Percentiles rank a stretch among this genome's conserved stretches.
Evolutionary conservation across 352 stramenopile genomes (phyloP).

Genomic region (Saprolegnia diclina): DNA sequence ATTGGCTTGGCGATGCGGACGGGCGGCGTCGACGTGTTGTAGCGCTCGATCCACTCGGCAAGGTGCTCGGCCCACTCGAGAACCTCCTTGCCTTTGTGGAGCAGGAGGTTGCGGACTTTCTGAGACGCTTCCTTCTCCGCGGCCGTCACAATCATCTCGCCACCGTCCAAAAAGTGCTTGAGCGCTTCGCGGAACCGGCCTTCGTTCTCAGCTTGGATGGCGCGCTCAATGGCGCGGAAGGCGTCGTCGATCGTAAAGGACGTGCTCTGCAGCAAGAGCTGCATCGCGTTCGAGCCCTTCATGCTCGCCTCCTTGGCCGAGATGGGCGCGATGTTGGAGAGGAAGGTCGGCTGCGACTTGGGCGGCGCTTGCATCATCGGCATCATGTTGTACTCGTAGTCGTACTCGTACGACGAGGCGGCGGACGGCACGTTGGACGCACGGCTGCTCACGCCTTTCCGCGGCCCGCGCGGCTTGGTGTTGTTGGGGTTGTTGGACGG

Average conservation of each 20-base stretch:
- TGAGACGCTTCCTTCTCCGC: constrained; percentile 68
- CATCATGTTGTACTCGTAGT: constrained; percentile 3
- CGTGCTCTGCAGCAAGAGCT: background rate
- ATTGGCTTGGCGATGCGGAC: constrained; percentile 80
- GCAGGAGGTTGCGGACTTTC: constrained; percentile 82
- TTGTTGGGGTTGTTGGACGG: background rate
- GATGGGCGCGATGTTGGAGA: constrained; percentile 17
- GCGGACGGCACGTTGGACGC: background rate
- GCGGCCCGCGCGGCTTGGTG: too few species aligned
- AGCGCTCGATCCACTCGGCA: constrained; percentile 81
- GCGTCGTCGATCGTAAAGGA: constrained; percentile 63
- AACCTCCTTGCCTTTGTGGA: constrained; percentile 79
- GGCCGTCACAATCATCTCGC: constrained; percentile 78
- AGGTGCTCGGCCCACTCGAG: constrained; percentile 79
- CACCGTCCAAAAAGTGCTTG: constrained; percentile 76
- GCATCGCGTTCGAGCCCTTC: constrained; percentile 15
- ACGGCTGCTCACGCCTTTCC: background rate
- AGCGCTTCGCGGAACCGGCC: constrained; percentile 70
- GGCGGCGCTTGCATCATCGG: background rate
- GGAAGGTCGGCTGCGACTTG: background rate
- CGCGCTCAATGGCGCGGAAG: constrained; percentile 63
- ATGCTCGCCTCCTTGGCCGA: constrained; percentile 12
- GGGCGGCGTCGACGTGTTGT: constrained; percentile 63
- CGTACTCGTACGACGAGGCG: background rate
- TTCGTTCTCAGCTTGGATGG: constrained; percentile 46